phyloP scores from a whole-genome alignment of 139 green algal species.

The Haematococcus lacustris region DNA sequence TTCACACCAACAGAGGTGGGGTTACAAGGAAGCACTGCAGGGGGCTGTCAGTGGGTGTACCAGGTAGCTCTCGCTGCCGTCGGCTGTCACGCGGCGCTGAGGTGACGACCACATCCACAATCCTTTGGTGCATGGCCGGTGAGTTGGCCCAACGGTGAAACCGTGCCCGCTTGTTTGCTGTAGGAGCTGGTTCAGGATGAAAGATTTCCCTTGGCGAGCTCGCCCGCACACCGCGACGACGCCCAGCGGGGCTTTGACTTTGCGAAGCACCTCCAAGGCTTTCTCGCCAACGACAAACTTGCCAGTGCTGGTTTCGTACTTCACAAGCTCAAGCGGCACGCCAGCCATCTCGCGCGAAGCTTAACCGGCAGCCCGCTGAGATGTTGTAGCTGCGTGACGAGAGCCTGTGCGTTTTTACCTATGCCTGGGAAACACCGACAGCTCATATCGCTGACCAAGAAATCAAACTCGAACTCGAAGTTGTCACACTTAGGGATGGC shows the following conservation, averaged over 20 bases:
- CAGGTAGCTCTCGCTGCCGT: conserved; percentile 72
- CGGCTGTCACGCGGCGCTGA: conserved; percentile 29
- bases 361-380: too few relatives aligned
- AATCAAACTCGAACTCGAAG: too few relatives aligned
- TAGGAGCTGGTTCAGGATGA: conserved; percentile 90
- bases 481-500: too few relatives aligned
- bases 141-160: conserved; percentile 66
- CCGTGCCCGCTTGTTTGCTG: conserved; percentile 18
- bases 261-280: conserved; percentile 55
- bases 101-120: conserved; percentile 94
- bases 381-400: too few relatives aligned
- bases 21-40: neutral
- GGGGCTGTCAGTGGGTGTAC: conserved; percentile 19
- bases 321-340: conserved; percentile 53
- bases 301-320: conserved; percentile 40
- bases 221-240: conserved; percentile 86
- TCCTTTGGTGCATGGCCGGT: conserved; percentile 91
- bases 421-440: too few relatives aligned
- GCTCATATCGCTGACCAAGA: too few relatives aligned
- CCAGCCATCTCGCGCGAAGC: too few relatives aligned
- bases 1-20: too few relatives aligned
- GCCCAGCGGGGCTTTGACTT: conserved; percentile 63
- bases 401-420: too few relatives aligned
- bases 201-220: conserved; percentile 87
- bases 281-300: conserved; percentile 69